These are phyloP conservation scores for Fraxinus paxiana DNA, from an alignment of 305 asterid genomes.

Conservation along the genomic window DNA sequence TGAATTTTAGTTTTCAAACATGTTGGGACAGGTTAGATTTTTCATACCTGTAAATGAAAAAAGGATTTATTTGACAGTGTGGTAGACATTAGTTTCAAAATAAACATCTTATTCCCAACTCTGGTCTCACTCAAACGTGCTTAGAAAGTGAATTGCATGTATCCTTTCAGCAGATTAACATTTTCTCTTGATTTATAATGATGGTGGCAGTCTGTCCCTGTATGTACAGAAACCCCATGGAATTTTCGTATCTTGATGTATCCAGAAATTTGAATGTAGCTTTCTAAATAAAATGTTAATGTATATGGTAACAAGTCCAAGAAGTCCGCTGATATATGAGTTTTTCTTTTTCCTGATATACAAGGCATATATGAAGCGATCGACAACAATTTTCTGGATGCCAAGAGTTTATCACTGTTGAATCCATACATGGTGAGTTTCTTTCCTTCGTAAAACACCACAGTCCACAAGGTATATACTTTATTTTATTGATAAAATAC, in stretches of 20 bases:
- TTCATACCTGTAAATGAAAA: background rate
- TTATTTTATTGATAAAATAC: constrained; percentile 21
- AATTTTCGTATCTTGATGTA: background rate
- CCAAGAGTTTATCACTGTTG: constrained; percentile 66
- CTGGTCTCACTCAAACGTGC: background rate
- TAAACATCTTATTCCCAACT: background rate
- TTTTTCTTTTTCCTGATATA: constrained; percentile 26
- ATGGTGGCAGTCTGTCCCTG: background rate
- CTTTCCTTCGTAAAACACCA: background rate
- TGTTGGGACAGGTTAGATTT: background rate
- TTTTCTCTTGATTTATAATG: background rate
- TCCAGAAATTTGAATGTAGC: background rate
- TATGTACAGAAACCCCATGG: background rate
- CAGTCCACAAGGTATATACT: background rate
- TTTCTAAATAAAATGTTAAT: background rate
- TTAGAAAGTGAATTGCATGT: background rate
- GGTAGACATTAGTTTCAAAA: background rate
- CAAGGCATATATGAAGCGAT: constrained; percentile 80
- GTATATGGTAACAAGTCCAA: constrained; percentile 13
- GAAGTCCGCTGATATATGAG: constrained; percentile 2
- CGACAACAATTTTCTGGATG: constrained; percentile 57
- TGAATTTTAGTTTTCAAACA: background rate
- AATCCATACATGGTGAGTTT: constrained; percentile 80
- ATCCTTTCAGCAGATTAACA: background rate
- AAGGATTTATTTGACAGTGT: background rate